phyloP scores from a whole-genome alignment of 164 flowering plant genomes.

The Chimonanthus salicifolius region DNA sequence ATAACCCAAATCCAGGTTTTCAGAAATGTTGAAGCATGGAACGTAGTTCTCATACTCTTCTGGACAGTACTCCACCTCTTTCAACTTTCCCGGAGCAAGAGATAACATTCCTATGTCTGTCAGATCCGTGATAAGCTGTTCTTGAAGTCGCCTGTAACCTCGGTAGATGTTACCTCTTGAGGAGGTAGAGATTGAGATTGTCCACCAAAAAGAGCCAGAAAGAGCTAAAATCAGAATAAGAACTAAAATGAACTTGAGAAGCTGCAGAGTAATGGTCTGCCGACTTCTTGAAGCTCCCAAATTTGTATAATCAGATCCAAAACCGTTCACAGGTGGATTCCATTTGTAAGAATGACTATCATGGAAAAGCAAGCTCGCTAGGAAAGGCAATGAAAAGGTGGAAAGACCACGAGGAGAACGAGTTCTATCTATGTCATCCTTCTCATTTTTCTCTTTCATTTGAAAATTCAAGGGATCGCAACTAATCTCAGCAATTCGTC shows the following conservation, averaged over 20 bases:
- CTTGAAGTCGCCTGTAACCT: slow-evolving; percentile 73
- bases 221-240: slow-evolving; percentile 68
- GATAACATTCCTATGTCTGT: slow-evolving; percentile 83
- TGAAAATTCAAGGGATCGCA: slow-evolving; percentile 57
- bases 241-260: slow-evolving; percentile 61
- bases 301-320: slow-evolving; percentile 46
- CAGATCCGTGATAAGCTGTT: slow-evolving; percentile 75
- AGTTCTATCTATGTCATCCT: slow-evolving; percentile 27
- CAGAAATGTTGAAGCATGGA: slow-evolving; percentile 85
- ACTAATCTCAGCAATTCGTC: slow-evolving; percentile 35
- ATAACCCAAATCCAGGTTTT: slow-evolving; percentile 39
- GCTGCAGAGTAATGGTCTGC: slow-evolving; percentile 38
- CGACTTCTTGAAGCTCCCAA: slow-evolving; percentile 45
- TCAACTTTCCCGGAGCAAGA: slow-evolving; percentile 50
- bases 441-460: slow-evolving; percentile 57
- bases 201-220: slow-evolving; percentile 89
- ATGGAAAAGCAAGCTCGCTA: slow-evolving; percentile 34
- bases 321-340: slow-evolving; percentile 47
- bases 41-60: slow-evolving; percentile 64
- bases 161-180: slow-evolving; percentile 55
- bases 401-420: slow-evolving; percentile 35
- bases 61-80: slow-evolving; percentile 72
- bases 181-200: slow-evolving; percentile 57
- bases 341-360: slow-evolving; percentile 45
- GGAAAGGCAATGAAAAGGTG: slow-evolving; percentile 33